Conservation (phyloP, 2,329 filamentous ascomycete species). For the Exophiala spinifera region DNA sequence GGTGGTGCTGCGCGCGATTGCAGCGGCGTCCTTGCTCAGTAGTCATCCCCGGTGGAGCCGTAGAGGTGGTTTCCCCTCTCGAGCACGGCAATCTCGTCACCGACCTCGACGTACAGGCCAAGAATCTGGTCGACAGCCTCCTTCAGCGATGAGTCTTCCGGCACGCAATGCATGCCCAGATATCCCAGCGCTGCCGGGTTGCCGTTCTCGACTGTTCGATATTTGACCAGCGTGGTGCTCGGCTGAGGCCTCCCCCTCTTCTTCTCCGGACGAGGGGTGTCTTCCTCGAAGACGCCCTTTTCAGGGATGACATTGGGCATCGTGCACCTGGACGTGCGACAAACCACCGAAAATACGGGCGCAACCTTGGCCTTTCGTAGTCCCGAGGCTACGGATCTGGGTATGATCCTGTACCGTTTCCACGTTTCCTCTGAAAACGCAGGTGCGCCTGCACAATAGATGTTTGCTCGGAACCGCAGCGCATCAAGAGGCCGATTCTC, state of each 20-base stretch:
- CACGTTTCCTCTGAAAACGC: conserved; percentile 29
- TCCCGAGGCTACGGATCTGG: conserved; percentile 3
- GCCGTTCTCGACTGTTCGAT: conserved; percentile 25
- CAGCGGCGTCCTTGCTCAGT: no score
- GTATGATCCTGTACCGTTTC: conserved; percentile 26
- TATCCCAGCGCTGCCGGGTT: conserved; percentile 28
- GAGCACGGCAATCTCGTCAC: conserved; percentile 27
- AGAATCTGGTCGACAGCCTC: conserved; percentile 11
- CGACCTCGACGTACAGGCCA: conserved; percentile 25
- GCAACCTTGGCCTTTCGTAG: conserved; percentile 14
- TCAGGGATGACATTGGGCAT: conserved; percentile 29
- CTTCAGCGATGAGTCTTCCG: conserved; percentile 24
- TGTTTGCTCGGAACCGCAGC: conserved; percentile 29
- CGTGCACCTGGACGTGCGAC: conserved; percentile 29
- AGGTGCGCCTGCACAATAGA: conserved; percentile 22
- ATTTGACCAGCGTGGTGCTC: conserved; percentile 25
- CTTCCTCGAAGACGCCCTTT: conserved; percentile 24
- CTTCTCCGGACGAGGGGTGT: conserved; percentile 20
- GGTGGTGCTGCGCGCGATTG: no score
- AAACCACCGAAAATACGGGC: conserved; percentile 26
- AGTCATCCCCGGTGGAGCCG: conserved; percentile 27
- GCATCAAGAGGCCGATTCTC: conserved; percentile 29
- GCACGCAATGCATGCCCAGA: conserved; percentile 30
- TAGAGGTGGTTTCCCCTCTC: conserved; percentile 27
- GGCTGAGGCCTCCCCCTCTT: conserved; percentile 28